Evolutionary conservation across 225 moss, liverwort and hornwort genomes (phyloP).

Genomic region (Neckera pumila): DNA sequence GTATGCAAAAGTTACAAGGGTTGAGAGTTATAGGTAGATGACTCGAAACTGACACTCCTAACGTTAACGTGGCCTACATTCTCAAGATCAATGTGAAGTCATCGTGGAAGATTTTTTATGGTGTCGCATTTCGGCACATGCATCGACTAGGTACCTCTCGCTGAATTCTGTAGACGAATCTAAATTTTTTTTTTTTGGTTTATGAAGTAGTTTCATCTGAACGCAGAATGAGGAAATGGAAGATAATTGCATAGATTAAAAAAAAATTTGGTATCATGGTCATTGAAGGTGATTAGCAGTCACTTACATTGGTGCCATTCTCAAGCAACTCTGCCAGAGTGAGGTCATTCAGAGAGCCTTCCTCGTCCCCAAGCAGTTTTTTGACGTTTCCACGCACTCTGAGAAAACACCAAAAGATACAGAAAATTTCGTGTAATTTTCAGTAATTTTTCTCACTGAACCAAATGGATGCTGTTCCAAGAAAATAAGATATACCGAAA

Average conservation of each 20-base stretch:
- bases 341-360: conserved; percentile 35
- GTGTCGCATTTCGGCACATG: not conserved
- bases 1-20: not conserved
- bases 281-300: not conserved
- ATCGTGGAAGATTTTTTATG: not conserved
- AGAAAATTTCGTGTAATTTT: not conserved
- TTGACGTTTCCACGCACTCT: conserved; percentile 43
- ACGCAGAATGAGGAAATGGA: not conserved
- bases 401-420: not conserved
- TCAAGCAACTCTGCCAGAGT: conserved; percentile 35
- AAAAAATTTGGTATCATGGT: not conserved
- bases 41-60: not conserved
- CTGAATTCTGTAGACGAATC: not conserved
- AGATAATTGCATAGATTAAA: not conserved
- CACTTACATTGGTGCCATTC: conserved; percentile 17
- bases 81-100: not conserved
- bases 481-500: not conserved
- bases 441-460: not conserved
- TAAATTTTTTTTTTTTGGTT: not conserved
- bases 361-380: conserved; percentile 29
- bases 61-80: not conserved
- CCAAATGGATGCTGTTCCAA: not conserved
- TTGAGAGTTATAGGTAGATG: not conserved
- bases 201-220: not conserved
- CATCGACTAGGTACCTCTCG: not conserved